Conservation (phyloP, 2,329 filamentous ascomycete genomes). For the Fusarium piperis region DNA sequence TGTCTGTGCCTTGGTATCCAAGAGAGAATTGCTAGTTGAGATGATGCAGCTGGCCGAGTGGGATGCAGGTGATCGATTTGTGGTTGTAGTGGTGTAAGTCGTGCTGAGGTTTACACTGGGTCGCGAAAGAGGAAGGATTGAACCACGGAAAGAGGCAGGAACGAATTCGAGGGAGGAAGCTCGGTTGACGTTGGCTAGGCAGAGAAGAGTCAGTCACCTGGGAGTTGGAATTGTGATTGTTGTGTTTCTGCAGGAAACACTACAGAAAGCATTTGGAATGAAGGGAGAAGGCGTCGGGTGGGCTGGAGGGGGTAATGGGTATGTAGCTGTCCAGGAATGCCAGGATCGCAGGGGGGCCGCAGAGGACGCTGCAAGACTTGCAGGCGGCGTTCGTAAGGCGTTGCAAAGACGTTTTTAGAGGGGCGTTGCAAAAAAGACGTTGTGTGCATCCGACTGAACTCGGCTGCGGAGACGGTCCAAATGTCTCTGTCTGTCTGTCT, state of each 20-base stretch:
- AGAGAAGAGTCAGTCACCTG: conserved; percentile 33
- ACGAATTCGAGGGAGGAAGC: conserved; percentile 18
- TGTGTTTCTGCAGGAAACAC: conserved; percentile 37
- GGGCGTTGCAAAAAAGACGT: conserved; percentile 1
- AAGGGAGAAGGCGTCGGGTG: conserved; percentile 38
- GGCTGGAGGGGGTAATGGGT: conserved; percentile 24
- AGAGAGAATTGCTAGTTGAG: conserved; percentile 21
- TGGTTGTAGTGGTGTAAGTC: conserved; percentile 29
- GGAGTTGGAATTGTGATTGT: conserved; percentile 21
- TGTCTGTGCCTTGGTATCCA: conserved; percentile 32
- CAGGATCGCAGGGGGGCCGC: conserved; percentile 29
- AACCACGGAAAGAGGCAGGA: conserved; percentile 18
- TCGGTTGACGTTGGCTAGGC: conserved; percentile 36
- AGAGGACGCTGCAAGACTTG: conserved; percentile 12
- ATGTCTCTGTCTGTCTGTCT: neutral
- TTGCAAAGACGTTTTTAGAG: conserved; percentile 3
- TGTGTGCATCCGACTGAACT: neutral
- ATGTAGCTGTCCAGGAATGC: conserved; percentile 35
- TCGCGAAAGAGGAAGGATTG: conserved; percentile 6
- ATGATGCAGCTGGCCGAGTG: neutral
- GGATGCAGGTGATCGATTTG: neutral
- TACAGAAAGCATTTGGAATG: conserved; percentile 37
- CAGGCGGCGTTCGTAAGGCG: conserved; percentile 12
- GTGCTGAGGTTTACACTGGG: conserved; percentile 10
- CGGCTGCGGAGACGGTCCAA: conserved; percentile 19